Base-by-base conservation (phyloP, 1,139 yeast species). In the Wickerhamiella pararugosa region DNA sequence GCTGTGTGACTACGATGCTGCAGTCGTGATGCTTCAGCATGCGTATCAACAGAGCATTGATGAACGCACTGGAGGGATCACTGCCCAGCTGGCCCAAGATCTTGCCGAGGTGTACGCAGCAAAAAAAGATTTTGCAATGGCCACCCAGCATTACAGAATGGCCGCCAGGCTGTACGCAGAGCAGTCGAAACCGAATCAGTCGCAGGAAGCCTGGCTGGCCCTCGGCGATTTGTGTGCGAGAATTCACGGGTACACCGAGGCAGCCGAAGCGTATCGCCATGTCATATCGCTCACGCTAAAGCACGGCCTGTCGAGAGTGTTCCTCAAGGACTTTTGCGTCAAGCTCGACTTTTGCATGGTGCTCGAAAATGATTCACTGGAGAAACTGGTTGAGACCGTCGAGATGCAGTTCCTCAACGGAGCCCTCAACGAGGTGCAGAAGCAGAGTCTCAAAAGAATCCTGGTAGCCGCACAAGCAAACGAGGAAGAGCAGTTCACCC, bases 1-100 rank as follows among this genome's bases (percentile, higher is more conserved):
- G 37, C 77, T 83, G 63, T 96, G 87, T 52, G 76, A 93, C 27
- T 94, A 86, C 58, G 64, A 78, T 29, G 84, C 84, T 54, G 71
- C 65, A 39, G 74, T 83, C 55, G 74, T 90, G 6, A 76, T 76
- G 50, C 74, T 76, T 47, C 78, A 86, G 29, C 80, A 70, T 57
- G 90, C 79, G 47, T 87, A 64, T 55, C 97, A 90, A 59, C 90
- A 82, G 59, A 83, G 81, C n/a, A 28, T 32, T 10, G 11, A 25
- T 9, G 11, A 31, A 5, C 32, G 31, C 9, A n/a, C 7, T 2
- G 40, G 25, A 3, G 27, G 39, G 8, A n/a, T 6, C 21, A 30
- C 34, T 2, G 36, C 41, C 4, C 7, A 15, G 28, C 29, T 33
- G 2, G 21, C 29, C 29, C 28, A 29, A 25, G 28, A 28, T 6